Conservation (phyloP, 1,284 basidiomycete genomes). For the Bjerkandera adusta region DNA sequence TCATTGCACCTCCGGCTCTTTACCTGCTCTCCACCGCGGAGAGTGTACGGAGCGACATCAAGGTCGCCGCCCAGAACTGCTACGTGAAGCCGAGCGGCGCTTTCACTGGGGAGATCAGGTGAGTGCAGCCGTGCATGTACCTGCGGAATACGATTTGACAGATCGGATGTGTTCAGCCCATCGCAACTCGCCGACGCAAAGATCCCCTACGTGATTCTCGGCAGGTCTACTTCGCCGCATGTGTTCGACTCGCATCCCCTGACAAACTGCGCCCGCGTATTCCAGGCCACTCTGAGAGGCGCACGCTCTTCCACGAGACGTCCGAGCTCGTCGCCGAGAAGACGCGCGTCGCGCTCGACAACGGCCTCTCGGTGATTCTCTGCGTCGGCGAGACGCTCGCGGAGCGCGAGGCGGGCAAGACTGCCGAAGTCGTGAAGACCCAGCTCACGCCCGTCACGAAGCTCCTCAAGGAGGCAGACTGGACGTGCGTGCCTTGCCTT, state of each 20-base stretch:
- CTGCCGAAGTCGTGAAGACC: conserved; percentile 75
- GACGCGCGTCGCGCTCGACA: conserved; percentile 78
- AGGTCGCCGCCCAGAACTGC: conserved; percentile 91
- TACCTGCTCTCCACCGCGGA: conserved; percentile 76
- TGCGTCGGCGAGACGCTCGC: conserved; percentile 95
- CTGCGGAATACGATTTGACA: conserved; percentile 5
- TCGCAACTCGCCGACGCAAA: conserved; percentile 82
- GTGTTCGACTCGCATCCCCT: neutral
- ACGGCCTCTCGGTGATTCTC: conserved; percentile 84
- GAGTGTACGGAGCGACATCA: conserved; percentile 58
- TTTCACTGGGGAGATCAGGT: conserved; percentile 96
- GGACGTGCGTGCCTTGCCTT: conserved; percentile 54
- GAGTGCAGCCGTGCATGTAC: conserved; percentile 19
- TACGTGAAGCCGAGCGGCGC: conserved; percentile 87
- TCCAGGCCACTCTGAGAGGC: conserved; percentile 91
- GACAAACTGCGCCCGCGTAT: neutral
- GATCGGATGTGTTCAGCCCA: conserved; percentile 44
- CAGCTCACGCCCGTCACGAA: conserved; percentile 83
- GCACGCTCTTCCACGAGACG: conserved; percentile 88
- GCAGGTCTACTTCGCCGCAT: conserved; percentile 36
- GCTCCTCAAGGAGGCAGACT: conserved; percentile 65
- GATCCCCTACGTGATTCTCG: conserved; percentile 93
- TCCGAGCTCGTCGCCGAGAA: conserved; percentile 86
- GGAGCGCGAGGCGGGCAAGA: conserved; percentile 83
- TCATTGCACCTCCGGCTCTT: conserved; percentile 87